Base-by-base conservation (phyloP, 805 yeast species). In the Lipomyces yamadae region DNA sequence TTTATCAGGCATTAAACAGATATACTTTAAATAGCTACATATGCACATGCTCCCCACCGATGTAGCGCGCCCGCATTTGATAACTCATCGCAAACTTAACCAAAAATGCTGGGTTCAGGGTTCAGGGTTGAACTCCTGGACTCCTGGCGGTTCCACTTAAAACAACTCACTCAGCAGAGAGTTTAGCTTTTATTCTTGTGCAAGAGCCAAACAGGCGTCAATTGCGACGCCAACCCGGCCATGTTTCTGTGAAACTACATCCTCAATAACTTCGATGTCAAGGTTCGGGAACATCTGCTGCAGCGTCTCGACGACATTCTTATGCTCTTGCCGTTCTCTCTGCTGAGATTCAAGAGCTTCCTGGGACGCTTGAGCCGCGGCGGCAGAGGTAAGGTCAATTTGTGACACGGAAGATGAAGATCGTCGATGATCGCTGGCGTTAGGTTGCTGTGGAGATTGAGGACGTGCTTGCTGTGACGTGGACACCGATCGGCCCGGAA, bases 221-320 rank as follows among this genome's bases (percentile, higher is more conserved):
- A 92, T 88, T 60, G 93, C 89, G 8, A 83, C 84, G 37, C 92
- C 96, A 4, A 90, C 81, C 60, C 88, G 81, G 39, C 89, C 88
- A 68, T 85, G 82, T 74, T 88, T 89, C 76, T 88, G 85, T 1
- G 79, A 78, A 39, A 92, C 83, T 2, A 92, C 87, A 74, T 92
- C 97, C 63, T 82, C 84, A 60, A 92, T 82, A 0, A 92, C 79
- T 0, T 85, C 90, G 60, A 80, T 78, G 72, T 91, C 97, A 67
- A 92, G 79, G 56, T 80, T 81, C 0, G 97, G 96, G 76, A 92
- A 92, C 86, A 92, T 89, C 58, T 86, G 86, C 35, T 78, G 78
- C 62, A 92, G 79, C 2, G 84, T 84, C 1, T 77, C 78, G 32
- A 83, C 79, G 1, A 86, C 83, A 55, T 81, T 81, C 24, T 79